A percentile compares a stretch with the other conserved stretches of the same genome.
These are phyloP conservation scores for Dryas drummondii DNA, from an alignment of 306 rosid species.

Conservation along the genomic window DNA sequence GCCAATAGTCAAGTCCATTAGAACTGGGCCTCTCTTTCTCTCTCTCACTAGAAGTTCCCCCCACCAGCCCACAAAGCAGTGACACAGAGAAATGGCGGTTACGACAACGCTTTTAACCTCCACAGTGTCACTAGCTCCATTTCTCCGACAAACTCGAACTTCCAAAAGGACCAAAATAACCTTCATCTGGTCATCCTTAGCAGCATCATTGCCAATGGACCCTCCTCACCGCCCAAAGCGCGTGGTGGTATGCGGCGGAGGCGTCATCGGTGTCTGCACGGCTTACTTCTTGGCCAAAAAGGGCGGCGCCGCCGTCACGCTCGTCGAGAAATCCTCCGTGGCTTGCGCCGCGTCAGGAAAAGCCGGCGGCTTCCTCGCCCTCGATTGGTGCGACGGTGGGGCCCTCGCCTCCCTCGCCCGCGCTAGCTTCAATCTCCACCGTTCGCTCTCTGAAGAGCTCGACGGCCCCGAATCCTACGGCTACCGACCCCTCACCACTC, in stretches of 20 bases:
- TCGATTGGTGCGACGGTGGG: conserved; percentile 89
- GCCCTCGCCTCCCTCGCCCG: conserved; percentile 66
- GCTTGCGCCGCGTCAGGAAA: conserved; percentile 95
- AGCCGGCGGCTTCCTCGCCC: conserved; percentile 92
- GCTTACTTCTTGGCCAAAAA: conserved; percentile 75
- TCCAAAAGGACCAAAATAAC: neutral
- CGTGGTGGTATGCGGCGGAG: conserved; percentile 87
- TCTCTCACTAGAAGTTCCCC: neutral
- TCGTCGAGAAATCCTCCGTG: conserved; percentile 68
- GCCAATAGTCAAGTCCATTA: no score
- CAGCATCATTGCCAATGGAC: conserved; percentile 44
- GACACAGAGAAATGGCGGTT: conserved; percentile 15
- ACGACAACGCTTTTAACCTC: neutral
- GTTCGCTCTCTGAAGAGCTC: conserved; percentile 62
- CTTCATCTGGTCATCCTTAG: conserved; percentile 16
- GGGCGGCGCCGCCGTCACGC: conserved; percentile 73
- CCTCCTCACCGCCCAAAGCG: conserved; percentile 19
- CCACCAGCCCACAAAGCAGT: neutral
- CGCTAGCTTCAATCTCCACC: conserved; percentile 83
- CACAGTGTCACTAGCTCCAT: conserved; percentile 6
- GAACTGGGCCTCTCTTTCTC: neutral
- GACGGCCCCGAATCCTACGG: conserved; percentile 78
- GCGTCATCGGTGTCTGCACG: conserved; percentile 75
- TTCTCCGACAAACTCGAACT: conserved; percentile 26
- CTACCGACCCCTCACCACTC: conserved; percentile 66